Evolutionary conservation across 257 asterid species (phyloP).

Genomic region (Solanum habrochaites): DNA sequence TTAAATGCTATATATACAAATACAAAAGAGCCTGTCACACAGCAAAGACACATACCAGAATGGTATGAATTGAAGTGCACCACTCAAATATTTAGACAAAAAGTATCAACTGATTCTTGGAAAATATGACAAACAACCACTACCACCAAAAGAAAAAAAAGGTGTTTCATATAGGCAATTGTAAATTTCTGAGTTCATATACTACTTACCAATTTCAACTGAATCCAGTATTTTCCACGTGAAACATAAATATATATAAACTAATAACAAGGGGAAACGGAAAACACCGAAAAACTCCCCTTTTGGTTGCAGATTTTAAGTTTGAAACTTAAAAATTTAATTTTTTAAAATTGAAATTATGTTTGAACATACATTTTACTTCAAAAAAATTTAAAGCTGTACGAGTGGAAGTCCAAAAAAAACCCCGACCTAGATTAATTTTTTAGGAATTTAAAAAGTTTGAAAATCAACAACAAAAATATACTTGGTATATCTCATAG

Average conservation of each 20-base stretch:
- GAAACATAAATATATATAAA: background rate
- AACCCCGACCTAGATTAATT: no score
- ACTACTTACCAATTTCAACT: background rate
- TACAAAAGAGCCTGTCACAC: constrained; percentile 27
- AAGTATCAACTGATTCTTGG: constrained; percentile 31
- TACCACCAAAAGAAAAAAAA: constrained; percentile 16
- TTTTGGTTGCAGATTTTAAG: background rate
- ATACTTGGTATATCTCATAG: no score
- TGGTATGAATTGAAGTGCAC: constrained; percentile 28
- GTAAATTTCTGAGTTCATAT: background rate
- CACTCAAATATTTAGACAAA: constrained; percentile 15
- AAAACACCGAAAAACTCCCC: background rate
- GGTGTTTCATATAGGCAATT: constrained; percentile 20
- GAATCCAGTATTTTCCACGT: background rate
- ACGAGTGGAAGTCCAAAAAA: background rate
- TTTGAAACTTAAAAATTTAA: background rate
- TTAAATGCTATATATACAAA: constrained; percentile 3
- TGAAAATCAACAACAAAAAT: no score
- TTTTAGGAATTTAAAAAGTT: no score
- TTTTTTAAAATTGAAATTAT: no score
- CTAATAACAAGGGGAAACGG: background rate
- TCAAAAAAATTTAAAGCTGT: no score
- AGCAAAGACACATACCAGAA: constrained; percentile 24
- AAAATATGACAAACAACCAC: constrained; percentile 28
- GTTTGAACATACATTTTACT: no score